Evolutionary conservation across 2,329 filamentous ascomycete species (phyloP), one percentile per base, ranked within the genome.

Genomic region (Pseudogymnoascus sp.): DNA sequence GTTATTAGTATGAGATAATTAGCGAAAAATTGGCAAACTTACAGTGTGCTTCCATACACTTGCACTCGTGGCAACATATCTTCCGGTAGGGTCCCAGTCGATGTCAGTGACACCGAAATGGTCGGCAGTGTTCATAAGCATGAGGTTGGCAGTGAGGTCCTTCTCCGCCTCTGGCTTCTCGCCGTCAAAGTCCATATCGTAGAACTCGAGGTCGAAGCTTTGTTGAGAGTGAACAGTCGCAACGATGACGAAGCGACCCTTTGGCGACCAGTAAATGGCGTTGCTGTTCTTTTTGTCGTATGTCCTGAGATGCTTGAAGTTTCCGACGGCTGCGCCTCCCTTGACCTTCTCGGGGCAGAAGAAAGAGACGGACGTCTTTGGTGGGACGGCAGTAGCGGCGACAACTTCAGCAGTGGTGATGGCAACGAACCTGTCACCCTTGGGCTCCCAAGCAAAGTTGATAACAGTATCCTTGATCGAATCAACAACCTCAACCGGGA

Each of bases 211-310:
- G 65, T 99, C 94, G 66, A 91, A 96, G 77, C 87, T 93, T 76
- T 96, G 90, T 73, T 91, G 87, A 70, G 92, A 97, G 76, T 90
- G 86, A 60, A 99, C 90, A 9, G 94, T 95, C 60, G 91, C 94
- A 61, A 99, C 86, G 54, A 97, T 87, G 37, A 97, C 93, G 71
- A 99, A 99, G 57, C 94, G 88, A 60, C 94, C 94, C 74, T 88
- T 90, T 22, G 94, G 94, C 18, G 91, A 96, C 94, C 94, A 99
- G 85, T 97, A 97, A 72, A 99, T 99, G 66, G 90, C 92, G 72
- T 99, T 99, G 83, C 89, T 96, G 78, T 95, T 97, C 86, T 97
- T 97, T 86, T 97, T 97, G 70, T 99, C 94, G 61, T 96, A 81
- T 7, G 92, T 97, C 65, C 91, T 87, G 67, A 97, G 87, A 73